Conservation (phyloP, 179 eudicot genomes). For the Corrigiola litoralis region DNA sequence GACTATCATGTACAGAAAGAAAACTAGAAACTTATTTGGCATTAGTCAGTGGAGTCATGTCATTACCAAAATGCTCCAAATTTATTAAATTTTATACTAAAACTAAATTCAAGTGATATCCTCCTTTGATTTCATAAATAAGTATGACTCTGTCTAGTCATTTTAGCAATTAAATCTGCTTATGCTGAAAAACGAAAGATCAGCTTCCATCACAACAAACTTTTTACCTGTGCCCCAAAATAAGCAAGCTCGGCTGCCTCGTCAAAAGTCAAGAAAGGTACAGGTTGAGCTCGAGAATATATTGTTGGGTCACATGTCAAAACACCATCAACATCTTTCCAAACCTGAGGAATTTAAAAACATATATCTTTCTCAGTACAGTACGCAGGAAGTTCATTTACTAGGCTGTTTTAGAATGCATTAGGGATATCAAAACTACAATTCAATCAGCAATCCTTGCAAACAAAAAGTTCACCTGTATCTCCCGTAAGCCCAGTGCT, state of each 20-base stretch:
- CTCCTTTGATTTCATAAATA: not conserved
- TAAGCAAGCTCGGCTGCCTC: slow-evolving; percentile 54
- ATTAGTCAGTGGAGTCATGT: not conserved
- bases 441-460: not conserved
- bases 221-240: slow-evolving; percentile 45
- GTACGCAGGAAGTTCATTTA: not conserved
- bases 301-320: slow-evolving; percentile 45
- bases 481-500: slow-evolving; percentile 88
- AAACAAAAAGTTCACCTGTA: slow-evolving; percentile 53
- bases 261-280: slow-evolving; percentile 43
- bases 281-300: slow-evolving; percentile 37
- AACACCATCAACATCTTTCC: slow-evolving; percentile 52
- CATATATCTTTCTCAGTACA: not conserved
- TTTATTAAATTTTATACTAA: not conserved
- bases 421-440: not conserved
- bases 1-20: not conserved
- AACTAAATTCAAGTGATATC: not conserved
- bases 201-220: not conserved
- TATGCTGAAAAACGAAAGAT: not conserved
- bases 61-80: not conserved
- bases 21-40: not conserved
- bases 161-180: too few relatives aligned
- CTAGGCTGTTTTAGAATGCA: too few relatives aligned
- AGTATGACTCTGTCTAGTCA: not conserved
- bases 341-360: slow-evolving; percentile 27